A percentile compares a stretch with the other conserved stretches of the same genome.
Conservation (phyloP, 257 asterid species). For the Solanum chaucha region DNA sequence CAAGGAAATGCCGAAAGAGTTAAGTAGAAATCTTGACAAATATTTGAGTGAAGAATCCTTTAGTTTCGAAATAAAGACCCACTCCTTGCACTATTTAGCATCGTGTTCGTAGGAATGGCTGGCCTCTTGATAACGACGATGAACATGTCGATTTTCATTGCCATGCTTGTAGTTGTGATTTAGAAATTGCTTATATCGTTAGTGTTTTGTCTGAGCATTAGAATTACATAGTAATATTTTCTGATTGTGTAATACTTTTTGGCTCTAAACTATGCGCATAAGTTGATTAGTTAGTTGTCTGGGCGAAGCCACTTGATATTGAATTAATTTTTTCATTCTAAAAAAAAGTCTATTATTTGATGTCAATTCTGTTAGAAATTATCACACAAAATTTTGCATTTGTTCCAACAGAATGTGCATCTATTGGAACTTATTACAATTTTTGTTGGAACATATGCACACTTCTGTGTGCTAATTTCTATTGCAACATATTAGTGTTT, state of each 20-base stretch:
- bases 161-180: not conserved
- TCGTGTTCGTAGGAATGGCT: not conserved
- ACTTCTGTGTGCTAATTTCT: not conserved
- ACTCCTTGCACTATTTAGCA: not conserved
- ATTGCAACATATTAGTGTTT: no score
- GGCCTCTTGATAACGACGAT: not conserved
- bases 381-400: not conserved
- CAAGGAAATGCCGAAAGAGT: not conserved
- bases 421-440: no score
- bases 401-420: not conserved
- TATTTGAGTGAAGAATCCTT: not conserved
- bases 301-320: no score
- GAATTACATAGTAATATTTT: not conserved
- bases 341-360: not conserved
- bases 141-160: not conserved
- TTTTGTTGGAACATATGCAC: no score
- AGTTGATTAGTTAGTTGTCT: not conserved
- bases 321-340: no score
- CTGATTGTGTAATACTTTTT: not conserved
- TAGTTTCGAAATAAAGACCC: not conserved
- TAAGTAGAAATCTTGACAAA: not conserved
- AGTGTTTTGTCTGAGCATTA: not conserved
- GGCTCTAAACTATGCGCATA: not conserved
- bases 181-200: not conserved
- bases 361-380: not conserved